A percentile compares a stretch with the other conserved stretches of the same genome.
phyloP scores from a whole-genome alignment of 805 yeast species.

The Hanseniaspora jakobsenii region DNA sequence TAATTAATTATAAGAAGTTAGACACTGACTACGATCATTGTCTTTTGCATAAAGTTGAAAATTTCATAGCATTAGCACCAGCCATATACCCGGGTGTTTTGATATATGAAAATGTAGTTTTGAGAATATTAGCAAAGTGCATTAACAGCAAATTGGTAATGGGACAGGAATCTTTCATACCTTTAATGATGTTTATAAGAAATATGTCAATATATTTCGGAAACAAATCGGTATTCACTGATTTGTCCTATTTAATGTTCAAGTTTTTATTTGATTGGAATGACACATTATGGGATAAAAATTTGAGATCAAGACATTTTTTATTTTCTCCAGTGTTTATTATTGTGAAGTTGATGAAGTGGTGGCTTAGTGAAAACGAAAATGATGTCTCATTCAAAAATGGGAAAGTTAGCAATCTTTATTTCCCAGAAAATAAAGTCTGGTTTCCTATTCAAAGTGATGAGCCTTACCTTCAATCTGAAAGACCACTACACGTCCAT shows the following conservation, averaged over 20 bases:
- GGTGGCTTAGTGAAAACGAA: conserved; percentile 65
- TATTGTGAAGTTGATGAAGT: conserved; percentile 68
- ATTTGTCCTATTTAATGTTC: conserved; percentile 67
- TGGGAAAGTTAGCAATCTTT: conserved; percentile 25
- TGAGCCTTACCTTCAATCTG: conserved; percentile 16
- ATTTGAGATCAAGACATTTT: conserved; percentile 60
- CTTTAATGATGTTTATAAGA: conserved; percentile 56
- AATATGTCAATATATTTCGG: conserved; percentile 32
- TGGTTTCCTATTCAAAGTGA: conserved; percentile 41
- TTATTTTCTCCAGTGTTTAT: conserved; percentile 77
- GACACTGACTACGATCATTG: conserved; percentile 19
- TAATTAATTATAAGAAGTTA: conserved; percentile 36
- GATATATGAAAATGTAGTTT: conserved; percentile 49
- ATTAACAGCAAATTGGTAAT: conserved; percentile 42
- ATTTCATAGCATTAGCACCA: conserved; percentile 73
- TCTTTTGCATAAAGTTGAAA: conserved; percentile 45
- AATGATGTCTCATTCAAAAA: conserved; percentile 33
- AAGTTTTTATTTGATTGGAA: conserved; percentile 81
- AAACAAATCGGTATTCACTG: conserved; percentile 41
- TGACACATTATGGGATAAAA: conserved; percentile 61
- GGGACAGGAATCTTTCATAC: conserved; percentile 70
- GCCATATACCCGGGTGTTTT: conserved; percentile 81
- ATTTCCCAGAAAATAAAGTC: conserved; percentile 39
- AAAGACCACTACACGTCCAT: conserved; percentile 21
- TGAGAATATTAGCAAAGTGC: conserved; percentile 47